Evolutionary conservation across 306 rosid genomes (phyloP).

Genomic region (cucumber (Cucumis sativus)): Cucumber_9930_V3 NC_026657.2:6510001-6510500

Average conservation of each 20-base stretch:
- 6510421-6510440: slow-evolving; percentile 13
- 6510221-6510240: slow-evolving; percentile 6
- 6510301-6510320: slow-evolving; percentile 32
- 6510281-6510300: slow-evolving; percentile 42
- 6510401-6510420: slow-evolving; percentile 21
- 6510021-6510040: slow-evolving; percentile 36
- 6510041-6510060: slow-evolving; percentile 36
- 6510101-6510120: slow-evolving; percentile 21
- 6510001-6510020: slow-evolving; percentile 25
- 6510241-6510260: slow-evolving; percentile 31
- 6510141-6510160: slow-evolving; percentile 2
- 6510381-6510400: neutral
- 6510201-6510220: slow-evolving; percentile 12
- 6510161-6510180: neutral
- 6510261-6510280: slow-evolving; percentile 35
- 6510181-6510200: slow-evolving; percentile 4
- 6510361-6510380: slow-evolving; percentile 14
- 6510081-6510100: slow-evolving; percentile 25
- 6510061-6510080: slow-evolving; percentile 14
- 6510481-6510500: neutral
- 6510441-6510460: neutral
- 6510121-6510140: neutral
- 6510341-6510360: slow-evolving; percentile 36
- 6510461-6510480: neutral
- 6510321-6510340: slow-evolving; percentile 28